Evolutionary conservation across 306 rosid genomes (phyloP).

Genomic region (Potentilla sterilis): DNA sequence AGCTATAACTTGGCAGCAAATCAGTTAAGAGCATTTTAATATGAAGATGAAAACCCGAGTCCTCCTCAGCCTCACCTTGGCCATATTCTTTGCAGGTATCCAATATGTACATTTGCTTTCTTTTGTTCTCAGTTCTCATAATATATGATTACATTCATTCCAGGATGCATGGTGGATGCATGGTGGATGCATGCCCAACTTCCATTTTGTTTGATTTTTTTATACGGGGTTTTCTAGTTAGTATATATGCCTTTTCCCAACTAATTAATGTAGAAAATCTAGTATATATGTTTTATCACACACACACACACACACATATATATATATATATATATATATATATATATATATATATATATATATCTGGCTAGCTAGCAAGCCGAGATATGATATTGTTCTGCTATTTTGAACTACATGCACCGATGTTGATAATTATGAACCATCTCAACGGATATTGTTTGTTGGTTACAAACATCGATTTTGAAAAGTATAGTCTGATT

Average conservation of each 20-base stretch:
- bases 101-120: not conserved
- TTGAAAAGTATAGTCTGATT: not conserved
- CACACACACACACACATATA: too few species aligned
- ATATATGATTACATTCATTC: not conserved
- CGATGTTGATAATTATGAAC: too few species aligned
- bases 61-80: constrained; percentile 27
- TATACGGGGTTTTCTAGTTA: not conserved
- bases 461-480: not conserved
- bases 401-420: not conserved
- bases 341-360: too few species aligned
- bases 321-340: too few species aligned
- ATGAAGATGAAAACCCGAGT: constrained; percentile 28
- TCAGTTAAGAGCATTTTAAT: not conserved
- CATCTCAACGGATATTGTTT: not conserved
- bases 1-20: not conserved
- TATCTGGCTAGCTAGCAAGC: too few species aligned
- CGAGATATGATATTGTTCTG: not conserved
- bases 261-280: not conserved
- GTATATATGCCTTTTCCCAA: not conserved
- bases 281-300: too few species aligned
- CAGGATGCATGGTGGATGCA: not conserved
- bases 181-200: not conserved
- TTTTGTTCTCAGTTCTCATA: not conserved
- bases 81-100: constrained; percentile 42
- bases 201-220: not conserved